A percentile compares a stretch with the other conserved stretches of the same genome.
These are phyloP conservation scores for Stephania cephalantha DNA, from an alignment of 164 flowering plant genomes.

Conservation along the genomic window DNA sequence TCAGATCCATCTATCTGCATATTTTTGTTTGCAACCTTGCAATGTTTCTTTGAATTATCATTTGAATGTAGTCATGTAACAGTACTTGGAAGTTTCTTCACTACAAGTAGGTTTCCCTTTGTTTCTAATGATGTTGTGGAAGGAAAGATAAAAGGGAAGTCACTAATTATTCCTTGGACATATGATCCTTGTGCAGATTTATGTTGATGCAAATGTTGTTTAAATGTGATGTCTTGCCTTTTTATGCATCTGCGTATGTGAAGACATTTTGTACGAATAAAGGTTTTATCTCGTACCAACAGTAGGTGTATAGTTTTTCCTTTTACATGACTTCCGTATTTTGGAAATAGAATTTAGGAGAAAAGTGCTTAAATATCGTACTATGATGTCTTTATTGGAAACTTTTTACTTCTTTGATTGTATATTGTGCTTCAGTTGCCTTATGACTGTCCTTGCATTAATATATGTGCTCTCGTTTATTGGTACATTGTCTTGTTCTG, in stretches of 20 bases:
- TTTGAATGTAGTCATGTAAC: too few species aligned
- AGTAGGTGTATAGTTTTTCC: not conserved
- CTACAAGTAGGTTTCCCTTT: not conserved
- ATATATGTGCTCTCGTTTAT: too few species aligned
- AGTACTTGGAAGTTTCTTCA: too few species aligned
- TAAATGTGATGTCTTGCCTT: too few species aligned
- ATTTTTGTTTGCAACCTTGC: too few species aligned
- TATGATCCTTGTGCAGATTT: not conserved
- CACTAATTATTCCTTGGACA: not conserved
- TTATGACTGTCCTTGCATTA: too few species aligned
- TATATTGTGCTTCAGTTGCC: too few species aligned
- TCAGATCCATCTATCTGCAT: too few species aligned
- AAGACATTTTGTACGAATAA: too few species aligned
- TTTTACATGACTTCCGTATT: not conserved
- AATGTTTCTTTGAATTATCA: too few species aligned
- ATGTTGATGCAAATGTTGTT: not conserved
- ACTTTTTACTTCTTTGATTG: not conserved
- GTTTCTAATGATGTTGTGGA: not conserved
- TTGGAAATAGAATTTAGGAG: not conserved
- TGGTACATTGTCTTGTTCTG: not conserved
- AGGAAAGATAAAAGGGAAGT: not conserved
- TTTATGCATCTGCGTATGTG: too few species aligned
- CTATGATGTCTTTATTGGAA: not conserved
- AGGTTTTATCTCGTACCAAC: not conserved
- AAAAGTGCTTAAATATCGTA: not conserved